A percentile compares a stretch with the other conserved stretches of the same genome.
Evolutionary conservation across 495 filamentous ascomycete genomes (phyloP).

Genomic region (Xanthoparmelia taractica): DNA sequence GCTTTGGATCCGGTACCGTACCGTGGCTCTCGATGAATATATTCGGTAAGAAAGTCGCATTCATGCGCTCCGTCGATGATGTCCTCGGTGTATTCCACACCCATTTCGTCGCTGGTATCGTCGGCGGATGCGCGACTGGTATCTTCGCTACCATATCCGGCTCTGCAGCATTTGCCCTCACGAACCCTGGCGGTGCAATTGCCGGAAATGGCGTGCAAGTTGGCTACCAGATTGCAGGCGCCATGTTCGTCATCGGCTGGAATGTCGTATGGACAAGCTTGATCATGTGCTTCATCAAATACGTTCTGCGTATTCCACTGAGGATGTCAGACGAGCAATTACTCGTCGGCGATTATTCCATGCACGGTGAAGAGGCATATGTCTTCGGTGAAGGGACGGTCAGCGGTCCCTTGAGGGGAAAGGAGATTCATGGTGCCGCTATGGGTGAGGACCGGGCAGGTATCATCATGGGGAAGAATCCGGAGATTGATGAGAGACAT

Average conservation of each 20-base stretch:
- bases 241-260: conserved; percentile 49
- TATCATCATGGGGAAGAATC: conserved; percentile 20
- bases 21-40: conserved; percentile 51
- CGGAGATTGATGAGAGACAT: conserved; percentile 8
- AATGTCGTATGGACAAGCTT: conserved; percentile 48
- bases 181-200: conserved; percentile 46
- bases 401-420: conserved; percentile 7
- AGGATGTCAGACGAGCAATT: conserved; percentile 42
- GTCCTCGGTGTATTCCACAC: conserved; percentile 48
- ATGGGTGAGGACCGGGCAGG: conserved; percentile 15
- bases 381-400: conserved; percentile 25
- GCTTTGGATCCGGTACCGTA: conserved; percentile 42
- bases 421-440: conserved; percentile 6
- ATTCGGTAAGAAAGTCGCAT: conserved; percentile 35
- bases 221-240: conserved; percentile 47
- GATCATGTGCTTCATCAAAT: conserved; percentile 49
- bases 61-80: conserved; percentile 45
- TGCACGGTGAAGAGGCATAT: conserved; percentile 47
- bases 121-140: conserved; percentile 47
- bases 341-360: conserved; percentile 43
- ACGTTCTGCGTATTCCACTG: conserved; percentile 44
- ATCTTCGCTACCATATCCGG: conserved; percentile 48
- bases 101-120: conserved; percentile 43
- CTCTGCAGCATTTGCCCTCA: conserved; percentile 41
- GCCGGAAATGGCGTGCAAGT: conserved; percentile 47